Conservation (phyloP, 257 asterid species). For the Solanum microdontum region DNA sequence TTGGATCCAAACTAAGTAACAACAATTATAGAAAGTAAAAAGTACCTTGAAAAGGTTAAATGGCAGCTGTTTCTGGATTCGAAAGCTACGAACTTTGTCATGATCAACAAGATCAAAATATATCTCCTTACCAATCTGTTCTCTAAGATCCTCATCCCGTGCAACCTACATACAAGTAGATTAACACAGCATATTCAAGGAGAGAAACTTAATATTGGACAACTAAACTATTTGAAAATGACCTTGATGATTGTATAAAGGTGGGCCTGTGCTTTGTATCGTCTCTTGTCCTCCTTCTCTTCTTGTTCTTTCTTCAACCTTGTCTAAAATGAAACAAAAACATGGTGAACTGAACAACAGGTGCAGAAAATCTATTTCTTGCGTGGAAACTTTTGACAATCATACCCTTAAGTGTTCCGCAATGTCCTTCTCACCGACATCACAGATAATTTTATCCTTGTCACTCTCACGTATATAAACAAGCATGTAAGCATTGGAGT, state of each 20-base stretch:
- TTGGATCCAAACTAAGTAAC: background rate
- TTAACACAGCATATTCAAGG: background rate
- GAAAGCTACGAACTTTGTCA: constrained; percentile 85
- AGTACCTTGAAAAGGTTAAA: constrained; percentile 84
- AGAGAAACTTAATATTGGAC: background rate
- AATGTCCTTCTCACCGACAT: constrained; percentile 95
- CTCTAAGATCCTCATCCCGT: constrained; percentile 82
- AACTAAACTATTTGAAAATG: background rate
- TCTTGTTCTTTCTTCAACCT: constrained; percentile 96
- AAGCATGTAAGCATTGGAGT: constrained; percentile 99
- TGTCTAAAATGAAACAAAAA: constrained; percentile 38
- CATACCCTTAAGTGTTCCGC: constrained; percentile 96
- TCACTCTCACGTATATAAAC: constrained; percentile 94
- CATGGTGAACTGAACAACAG: background rate
- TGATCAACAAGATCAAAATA: constrained; percentile 96
- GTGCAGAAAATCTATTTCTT: background rate
- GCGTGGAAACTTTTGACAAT: background rate
- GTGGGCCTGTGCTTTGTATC: constrained; percentile 91
- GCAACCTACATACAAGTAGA: constrained; percentile 54
- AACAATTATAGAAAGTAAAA: background rate
- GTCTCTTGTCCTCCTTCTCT: constrained; percentile 91
- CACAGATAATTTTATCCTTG: constrained; percentile 92
- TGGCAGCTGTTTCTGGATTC: constrained; percentile 80
- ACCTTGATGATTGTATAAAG: constrained; percentile 96
- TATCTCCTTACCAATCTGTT: constrained; percentile 88